Evolutionary conservation across 192 early-diverging fungal species (phyloP).

Genomic region (Rhizoclosmatium sp.): DNA sequence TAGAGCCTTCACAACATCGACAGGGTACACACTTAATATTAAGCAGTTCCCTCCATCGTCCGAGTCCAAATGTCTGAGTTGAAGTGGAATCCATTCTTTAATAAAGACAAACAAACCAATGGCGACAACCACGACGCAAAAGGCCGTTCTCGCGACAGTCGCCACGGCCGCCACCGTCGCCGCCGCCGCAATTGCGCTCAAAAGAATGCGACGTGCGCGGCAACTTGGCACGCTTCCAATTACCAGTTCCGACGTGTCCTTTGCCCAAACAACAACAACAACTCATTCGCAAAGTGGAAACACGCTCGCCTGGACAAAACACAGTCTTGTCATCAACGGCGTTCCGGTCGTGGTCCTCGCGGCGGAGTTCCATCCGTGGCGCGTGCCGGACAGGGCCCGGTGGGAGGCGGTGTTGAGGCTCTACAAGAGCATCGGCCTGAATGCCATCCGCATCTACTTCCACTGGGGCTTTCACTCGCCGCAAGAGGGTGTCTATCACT

Average conservation of each 20-base stretch:
- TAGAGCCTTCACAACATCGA: no score
- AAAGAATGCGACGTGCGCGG: background rate
- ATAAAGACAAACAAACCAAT: no score
- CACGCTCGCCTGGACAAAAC: constrained; percentile 72
- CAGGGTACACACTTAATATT: no score
- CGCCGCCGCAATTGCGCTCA: no score
- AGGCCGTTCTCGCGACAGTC: background rate
- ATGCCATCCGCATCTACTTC: constrained; percentile 83
- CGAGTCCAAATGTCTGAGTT: no score
- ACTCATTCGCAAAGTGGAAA: constrained; percentile 22
- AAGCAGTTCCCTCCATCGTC: no score
- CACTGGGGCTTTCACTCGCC: constrained; percentile 82
- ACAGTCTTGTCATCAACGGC: constrained; percentile 74
- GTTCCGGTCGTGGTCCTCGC: constrained; percentile 69
- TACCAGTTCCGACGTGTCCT: background rate
- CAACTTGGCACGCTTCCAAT: constrained; percentile 19
- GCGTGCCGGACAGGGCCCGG: constrained; percentile 67
- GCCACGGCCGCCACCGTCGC: background rate
- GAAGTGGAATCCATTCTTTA: no score
- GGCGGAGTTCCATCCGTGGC: constrained; percentile 91
- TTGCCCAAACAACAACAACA: background rate
- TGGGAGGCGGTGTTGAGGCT: constrained; percentile 76
- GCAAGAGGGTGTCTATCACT: constrained; percentile 73
- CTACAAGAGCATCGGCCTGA: constrained; percentile 57
- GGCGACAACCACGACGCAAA: background rate